These are phyloP conservation scores for Penicillium ucsense DNA, from an alignment of 495 filamentous ascomycete species.

Conservation along the genomic window DNA sequence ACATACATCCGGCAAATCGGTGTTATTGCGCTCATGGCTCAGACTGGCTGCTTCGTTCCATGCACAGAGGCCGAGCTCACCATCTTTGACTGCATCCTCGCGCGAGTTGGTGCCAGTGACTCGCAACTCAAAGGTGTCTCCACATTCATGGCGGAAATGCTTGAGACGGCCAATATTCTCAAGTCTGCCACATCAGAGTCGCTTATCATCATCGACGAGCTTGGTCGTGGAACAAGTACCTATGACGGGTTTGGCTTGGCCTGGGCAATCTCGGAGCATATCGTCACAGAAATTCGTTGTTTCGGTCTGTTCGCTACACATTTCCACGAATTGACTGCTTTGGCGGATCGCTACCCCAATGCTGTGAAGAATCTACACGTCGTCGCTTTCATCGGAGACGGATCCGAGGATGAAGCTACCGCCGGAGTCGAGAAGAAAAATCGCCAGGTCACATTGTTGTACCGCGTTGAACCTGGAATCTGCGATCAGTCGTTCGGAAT, in stretches of 20 bases:
- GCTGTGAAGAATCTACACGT: conserved; percentile 87
- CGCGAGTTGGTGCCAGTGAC: conserved; percentile 89
- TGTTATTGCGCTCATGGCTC: conserved; percentile 95
- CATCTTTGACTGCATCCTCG: conserved; percentile 96
- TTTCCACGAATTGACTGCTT: conserved; percentile 93
- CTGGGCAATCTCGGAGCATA: conserved; percentile 98
- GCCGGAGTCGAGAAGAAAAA: conserved; percentile 40
- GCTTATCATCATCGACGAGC: conserved; percentile 96
- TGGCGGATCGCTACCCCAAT: conserved; percentile 73
- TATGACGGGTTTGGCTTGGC: conserved; percentile 98
- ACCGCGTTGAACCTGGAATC: conserved; percentile 90
- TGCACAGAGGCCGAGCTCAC: conserved; percentile 84
- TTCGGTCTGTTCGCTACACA: conserved; percentile 95
- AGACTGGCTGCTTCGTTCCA: conserved; percentile 94
- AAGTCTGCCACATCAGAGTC: conserved; percentile 91
- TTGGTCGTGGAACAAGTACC: conserved; percentile 95
- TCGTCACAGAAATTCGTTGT: conserved; percentile 87
- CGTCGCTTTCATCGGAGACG: conserved; percentile 81
- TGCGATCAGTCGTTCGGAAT: conserved; percentile 98
- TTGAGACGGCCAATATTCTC: conserved; percentile 96
- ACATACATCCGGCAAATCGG: conserved; percentile 98
- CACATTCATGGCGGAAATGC: conserved; percentile 99
- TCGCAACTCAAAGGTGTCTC: conserved; percentile 96
- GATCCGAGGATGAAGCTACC: conserved; percentile 13
- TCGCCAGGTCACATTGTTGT: conserved; percentile 87